Evolutionary conservation across 179 eudicot species (phyloP).

Genomic region (Camellia oleifera): DNA sequence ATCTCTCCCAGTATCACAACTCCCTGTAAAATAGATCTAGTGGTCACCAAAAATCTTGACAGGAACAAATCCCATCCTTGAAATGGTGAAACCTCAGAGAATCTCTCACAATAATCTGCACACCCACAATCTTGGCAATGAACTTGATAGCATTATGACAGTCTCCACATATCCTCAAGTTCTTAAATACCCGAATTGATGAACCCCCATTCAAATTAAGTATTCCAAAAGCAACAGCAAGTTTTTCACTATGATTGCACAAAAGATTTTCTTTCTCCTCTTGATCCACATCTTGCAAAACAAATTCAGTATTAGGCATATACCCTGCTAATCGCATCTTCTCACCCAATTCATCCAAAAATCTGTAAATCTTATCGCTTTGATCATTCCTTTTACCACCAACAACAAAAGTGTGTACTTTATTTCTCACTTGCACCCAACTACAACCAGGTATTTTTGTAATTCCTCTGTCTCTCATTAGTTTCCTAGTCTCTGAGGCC

Average conservation of each 20-base stretch:
- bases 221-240: slow-evolving; percentile 81
- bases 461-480: slow-evolving; percentile 64
- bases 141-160: slow-evolving; percentile 79
- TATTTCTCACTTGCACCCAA: slow-evolving; percentile 71
- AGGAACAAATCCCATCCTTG: slow-evolving; percentile 68
- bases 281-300: slow-evolving; percentile 73
- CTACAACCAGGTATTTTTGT: slow-evolving; percentile 78
- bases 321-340: slow-evolving; percentile 70
- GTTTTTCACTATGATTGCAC: slow-evolving; percentile 84
- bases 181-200: slow-evolving; percentile 64
- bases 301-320: slow-evolving; percentile 69
- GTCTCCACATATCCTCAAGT: slow-evolving; percentile 82
- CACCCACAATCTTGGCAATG: slow-evolving; percentile 57
- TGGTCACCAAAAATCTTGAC: slow-evolving; percentile 68
- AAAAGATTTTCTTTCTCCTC: slow-evolving; percentile 74
- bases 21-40: background rate
- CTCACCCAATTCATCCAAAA: slow-evolving; percentile 49
- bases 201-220: slow-evolving; percentile 66
- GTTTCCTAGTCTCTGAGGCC: slow-evolving; percentile 63
- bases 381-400: slow-evolving; percentile 68
- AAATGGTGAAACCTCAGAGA: slow-evolving; percentile 88
- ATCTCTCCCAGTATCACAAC: background rate
- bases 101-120: slow-evolving; percentile 72
- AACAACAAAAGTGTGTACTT: slow-evolving; percentile 59
- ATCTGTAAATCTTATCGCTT: slow-evolving; percentile 53